Evolutionary conservation across 257 asterid species (phyloP), one percentile per base, ranked within the genome.

Genomic region (Solanum sejunctum): DNA sequence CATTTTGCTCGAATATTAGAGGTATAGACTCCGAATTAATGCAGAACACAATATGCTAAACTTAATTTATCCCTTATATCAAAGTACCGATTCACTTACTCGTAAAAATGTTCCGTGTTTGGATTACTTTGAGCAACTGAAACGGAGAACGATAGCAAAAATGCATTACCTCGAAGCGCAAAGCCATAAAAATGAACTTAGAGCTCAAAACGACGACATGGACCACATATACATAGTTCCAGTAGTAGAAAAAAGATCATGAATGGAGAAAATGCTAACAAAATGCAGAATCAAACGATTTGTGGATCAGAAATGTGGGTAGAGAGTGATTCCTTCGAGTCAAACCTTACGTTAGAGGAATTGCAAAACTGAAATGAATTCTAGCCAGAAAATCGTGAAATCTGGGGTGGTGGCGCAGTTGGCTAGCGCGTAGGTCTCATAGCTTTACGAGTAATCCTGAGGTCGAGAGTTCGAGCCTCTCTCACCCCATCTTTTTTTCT

Each of bases 371-470:
- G 39, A 32, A 36, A 36, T 36, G 0, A 36, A 4, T 36, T 36
- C 41, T 36, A 5, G 41, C 41, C 39, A 36, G 41, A 0, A 4
- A 36, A 4, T 3, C 6, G 6, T 36, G 6, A 36, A 32, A 9
- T 60, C 32, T 10, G 97, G 97, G 98, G 97, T 92, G 98, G 97
- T 93, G 97, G 97, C 97, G 97, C 98, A 94, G 97, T 95, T 93
- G 98, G 97, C 94, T 95, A 94, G 97, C 98, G 98, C 97, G 98
- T 94, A 95, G 98, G 98, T 94, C 99, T 95, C 97, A 93, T 94
- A 95, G 95, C 95, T 90, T 78, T 36, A 9, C 13, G 75, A 67
- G 75, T 16, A 5, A 67, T 67, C 75, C 21, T 67, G 75, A 67
- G 75, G 75, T 67, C 49, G 75, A 67, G 75, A 32, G 75, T 66